Base-by-base conservation (phyloP, 1,284 basidiomycete genomes). In the Cutaneotrichosporon sp. region DNA sequence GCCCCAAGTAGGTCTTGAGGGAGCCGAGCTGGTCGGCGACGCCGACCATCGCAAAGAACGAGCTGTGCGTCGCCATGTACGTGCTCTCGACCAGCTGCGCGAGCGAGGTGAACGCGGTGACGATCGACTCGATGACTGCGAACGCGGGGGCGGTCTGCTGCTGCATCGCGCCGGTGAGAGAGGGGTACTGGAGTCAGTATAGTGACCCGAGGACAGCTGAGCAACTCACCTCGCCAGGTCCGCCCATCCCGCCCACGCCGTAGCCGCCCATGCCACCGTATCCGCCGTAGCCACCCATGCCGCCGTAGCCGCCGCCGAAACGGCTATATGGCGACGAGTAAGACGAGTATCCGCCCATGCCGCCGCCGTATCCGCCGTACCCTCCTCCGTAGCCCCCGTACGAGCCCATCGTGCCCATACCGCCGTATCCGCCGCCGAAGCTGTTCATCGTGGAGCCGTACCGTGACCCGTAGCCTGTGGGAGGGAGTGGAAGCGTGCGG, bases 21-120 rank as follows among this genome's bases (percentile, higher is more conserved):
- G 91, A 89, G 9, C 89, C 88, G 72, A 99, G 90, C 77, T 99
- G 97, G 74, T 99, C 95, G 43, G 95, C 86, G 29, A 99, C 95
- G 64, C 94, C 93, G 59, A 98, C 93, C 91, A 99, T 97, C 63
- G 95, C 95, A 78, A 98, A 99, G 82, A 99, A 99, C 47, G 88
- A 90, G 4, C 91, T 94, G 80, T 99, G 97, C 0, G 97, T 99
- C 4, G 97, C 97, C 90, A 98, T 93, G 80, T 97, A 99, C 4
- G 97, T 99, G 46, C 87, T 90, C 79, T 99, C 95, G 70, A 99
- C 87, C 87, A 99, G 95, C 79, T 99, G 97, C 0, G 97, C 91
- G 64, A 99, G 89, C 14, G 95, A 95, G 0, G 89, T 87, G 79
- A 99, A 97, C 2, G 95, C 97, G 67, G 94, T 92, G 47, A 99